A percentile compares a stretch with the other conserved stretches of the same genome.
These are phyloP conservation scores for Emmonsia crescens DNA, from an alignment of 2,329 filamentous ascomycete genomes.

Conservation along the genomic window DNA sequence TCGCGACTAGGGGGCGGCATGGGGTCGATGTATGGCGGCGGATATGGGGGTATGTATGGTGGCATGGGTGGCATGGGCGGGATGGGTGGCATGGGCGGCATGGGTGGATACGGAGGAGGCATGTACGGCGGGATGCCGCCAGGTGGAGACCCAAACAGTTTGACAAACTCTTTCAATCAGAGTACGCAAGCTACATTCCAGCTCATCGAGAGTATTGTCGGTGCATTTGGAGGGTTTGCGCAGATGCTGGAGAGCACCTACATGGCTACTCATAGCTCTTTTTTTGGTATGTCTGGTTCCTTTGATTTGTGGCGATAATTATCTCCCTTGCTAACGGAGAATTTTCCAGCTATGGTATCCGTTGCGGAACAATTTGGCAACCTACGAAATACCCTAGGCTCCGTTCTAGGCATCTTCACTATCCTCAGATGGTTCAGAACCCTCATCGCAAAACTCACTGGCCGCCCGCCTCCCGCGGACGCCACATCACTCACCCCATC, in stretches of 20 bases:
- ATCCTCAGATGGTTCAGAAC: conserved; percentile 91
- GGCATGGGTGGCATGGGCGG: conserved; percentile 24
- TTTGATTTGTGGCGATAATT: neutral
- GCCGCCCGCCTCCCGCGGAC: conserved; percentile 78
- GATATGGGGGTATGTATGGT: conserved; percentile 33
- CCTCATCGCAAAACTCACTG: conserved; percentile 82
- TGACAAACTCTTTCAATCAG: conserved; percentile 91
- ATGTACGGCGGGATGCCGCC: conserved; percentile 39
- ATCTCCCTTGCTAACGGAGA: conserved; percentile 11
- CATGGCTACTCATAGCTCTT: conserved; percentile 98
- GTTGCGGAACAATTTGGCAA: conserved; percentile 96
- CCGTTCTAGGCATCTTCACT: conserved; percentile 89
- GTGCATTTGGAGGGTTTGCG: conserved; percentile 91
- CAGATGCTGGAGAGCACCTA: conserved; percentile 99
- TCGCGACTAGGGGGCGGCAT: conserved; percentile 40
- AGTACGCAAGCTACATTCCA: conserved; percentile 96
- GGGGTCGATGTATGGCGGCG: conserved; percentile 30
- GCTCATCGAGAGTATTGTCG: conserved; percentile 94
- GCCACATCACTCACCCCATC: conserved; percentile 78
- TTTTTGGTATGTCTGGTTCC: conserved; percentile 62
- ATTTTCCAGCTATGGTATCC: conserved; percentile 73
- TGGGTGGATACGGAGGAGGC: conserved; percentile 37
- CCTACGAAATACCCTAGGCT: conserved; percentile 83
- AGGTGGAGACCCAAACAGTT: conserved; percentile 61
- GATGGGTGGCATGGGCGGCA: conserved; percentile 36